Percentiles rank a stretch among this genome's conserved stretches.
phyloP scores from a whole-genome alignment of 2,329 filamentous ascomycete genomes.

The Pyricularia pennisetigena region DNA sequence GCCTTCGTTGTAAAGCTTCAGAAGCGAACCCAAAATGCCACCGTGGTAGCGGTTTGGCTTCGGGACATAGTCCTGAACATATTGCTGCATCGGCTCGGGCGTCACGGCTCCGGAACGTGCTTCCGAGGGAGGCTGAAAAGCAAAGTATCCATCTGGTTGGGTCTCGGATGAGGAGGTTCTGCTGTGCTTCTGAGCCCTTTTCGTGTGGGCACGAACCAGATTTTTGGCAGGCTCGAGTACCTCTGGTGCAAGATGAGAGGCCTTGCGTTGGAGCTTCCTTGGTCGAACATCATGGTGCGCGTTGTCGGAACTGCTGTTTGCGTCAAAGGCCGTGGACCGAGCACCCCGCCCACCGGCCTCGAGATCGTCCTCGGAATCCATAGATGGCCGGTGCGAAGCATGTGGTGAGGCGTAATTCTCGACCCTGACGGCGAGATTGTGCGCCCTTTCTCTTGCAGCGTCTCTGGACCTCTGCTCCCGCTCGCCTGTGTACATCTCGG shows the following conservation, averaged over 20 bases:
- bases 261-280: not conserved
- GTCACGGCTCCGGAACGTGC: conserved; percentile 18
- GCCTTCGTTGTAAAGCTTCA: conserved; percentile 57
- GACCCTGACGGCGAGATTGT: conserved; percentile 4
- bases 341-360: not conserved
- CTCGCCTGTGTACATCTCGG: conserved; percentile 2
- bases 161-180: not conserved
- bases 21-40: conserved; percentile 61
- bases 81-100: conserved; percentile 42
- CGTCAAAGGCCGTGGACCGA: not conserved
- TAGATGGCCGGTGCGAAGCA: not conserved
- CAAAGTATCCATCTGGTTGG: conserved; percentile 17
- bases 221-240: conserved; percentile 2
- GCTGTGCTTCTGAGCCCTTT: conserved; percentile 5
- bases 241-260: conserved; percentile 7
- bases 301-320: not conserved
- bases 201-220: conserved; percentile 11
- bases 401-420: conserved; percentile 5
- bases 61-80: conserved; percentile 55
- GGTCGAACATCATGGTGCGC: not conserved
- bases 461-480: not conserved
- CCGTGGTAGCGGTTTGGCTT: conserved; percentile 59
- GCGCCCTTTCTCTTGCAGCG: conserved; percentile 1
- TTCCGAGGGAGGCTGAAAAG: conserved; percentile 15
- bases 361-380: conserved; percentile 3